A percentile compares a stretch with the other conserved stretches of the same genome.
phyloP scores from a whole-genome alignment of 2,329 filamentous ascomycete genomes.

The Alternaria longipes region DNA sequence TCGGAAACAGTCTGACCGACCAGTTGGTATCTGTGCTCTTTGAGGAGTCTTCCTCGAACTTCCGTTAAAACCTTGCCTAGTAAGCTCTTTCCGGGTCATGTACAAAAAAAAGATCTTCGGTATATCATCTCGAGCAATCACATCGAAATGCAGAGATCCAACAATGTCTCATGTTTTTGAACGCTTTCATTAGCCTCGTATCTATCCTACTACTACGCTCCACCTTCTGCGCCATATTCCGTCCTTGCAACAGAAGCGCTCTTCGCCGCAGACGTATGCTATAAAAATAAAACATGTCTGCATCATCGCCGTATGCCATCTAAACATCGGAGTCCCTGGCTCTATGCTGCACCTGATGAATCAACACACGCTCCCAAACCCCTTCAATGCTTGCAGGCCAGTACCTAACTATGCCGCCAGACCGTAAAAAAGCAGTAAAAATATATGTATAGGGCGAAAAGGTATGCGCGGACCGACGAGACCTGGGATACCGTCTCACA shows the following conservation, averaged over 20 bases:
- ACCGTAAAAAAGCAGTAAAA: neutral
- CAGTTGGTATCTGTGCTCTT: no score
- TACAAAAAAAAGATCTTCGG: neutral
- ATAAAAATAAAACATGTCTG: neutral
- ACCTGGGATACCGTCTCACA: neutral
- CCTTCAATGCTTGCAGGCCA: neutral
- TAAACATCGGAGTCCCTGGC: neutral
- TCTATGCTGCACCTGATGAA: neutral
- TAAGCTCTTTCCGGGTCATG: no score
- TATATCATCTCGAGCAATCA: neutral
- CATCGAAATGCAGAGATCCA: neutral
- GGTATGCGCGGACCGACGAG: neutral
- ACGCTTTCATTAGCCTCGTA: neutral
- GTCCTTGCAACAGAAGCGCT: neutral
- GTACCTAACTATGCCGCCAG: neutral
- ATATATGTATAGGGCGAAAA: neutral
- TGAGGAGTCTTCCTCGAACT: no score
- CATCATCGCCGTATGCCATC: neutral
- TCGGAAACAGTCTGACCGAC: no score
- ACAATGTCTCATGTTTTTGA: neutral
- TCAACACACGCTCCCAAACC: neutral
- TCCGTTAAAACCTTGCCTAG: rapidly evolving
- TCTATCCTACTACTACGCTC: neutral
- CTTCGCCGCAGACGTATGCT: neutral
- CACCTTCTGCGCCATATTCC: neutral